Evolutionary conservation across 2,329 filamentous ascomycete species (phyloP), one percentile per base, ranked within the genome.

Genomic region (Diaporthe ampelina): DNA sequence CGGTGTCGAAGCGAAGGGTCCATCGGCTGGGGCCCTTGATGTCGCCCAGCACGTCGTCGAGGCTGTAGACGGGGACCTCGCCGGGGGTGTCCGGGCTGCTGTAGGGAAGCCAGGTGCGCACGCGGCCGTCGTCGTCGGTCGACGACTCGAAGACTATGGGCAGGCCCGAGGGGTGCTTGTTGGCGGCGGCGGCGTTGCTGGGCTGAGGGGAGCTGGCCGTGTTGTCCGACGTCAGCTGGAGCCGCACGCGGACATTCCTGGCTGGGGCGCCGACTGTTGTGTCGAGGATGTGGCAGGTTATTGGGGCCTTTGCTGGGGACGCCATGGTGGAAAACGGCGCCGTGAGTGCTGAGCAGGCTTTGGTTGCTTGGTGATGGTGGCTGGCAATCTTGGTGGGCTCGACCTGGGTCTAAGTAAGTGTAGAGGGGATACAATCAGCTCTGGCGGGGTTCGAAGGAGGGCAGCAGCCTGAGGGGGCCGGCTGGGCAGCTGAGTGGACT

Each of bases 271-370:
- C 94, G 76, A 89, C 85, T n/a, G 91, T 90, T 15, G 94, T 96
- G 87, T 97, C 94, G 82, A 97, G 94, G 83, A 95, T 90, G 87
- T 97, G 94, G 87, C 94, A 96, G 82, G 94, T 96, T 80, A 97
- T 96, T 81, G 90, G 91, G 81, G 91, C 90, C 80, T 89, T 91
- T 74, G 76, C 70, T 57, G 73, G 65, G 48, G 70, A 63, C 21
- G 76, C 69, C 76, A 76, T 78, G 68, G 72, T 77, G 70, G 32
- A 10, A 29, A 29, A 48, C 2, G 50, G 21, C 61, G 37, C 24
- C 17, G 17, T 37, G 19, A 35, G 19, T 13, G 13, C 19, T 58
- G 68, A 26, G 37, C 5, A 21, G 45, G 45, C 19, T 26, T n/a
- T 8, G 37, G 40, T 24, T 37, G 67, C 52, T 17, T 35, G 43